A percentile compares a stretch with the other conserved stretches of the same genome.
phyloP scores from a whole-genome alignment of 225 moss, liverwort and hornwort species.

The Polytrichum formosum region DNA sequence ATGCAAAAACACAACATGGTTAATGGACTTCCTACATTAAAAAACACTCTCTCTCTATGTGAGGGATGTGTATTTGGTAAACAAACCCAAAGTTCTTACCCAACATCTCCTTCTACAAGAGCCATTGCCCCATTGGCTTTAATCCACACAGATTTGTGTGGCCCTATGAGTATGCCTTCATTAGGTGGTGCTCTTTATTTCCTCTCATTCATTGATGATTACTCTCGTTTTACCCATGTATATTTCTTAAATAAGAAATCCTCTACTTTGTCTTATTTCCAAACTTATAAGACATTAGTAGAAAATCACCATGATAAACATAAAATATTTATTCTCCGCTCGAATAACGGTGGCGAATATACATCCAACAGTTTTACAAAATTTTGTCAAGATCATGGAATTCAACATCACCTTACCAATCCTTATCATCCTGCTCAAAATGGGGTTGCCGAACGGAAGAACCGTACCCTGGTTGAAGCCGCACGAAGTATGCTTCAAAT shows the following conservation, averaged over 20 bases:
- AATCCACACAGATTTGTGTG: neutral
- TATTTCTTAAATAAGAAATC: no score
- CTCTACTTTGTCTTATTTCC: no score
- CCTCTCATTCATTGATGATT: no score
- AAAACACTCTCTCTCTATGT: slow-evolving; percentile 1
- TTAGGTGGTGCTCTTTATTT: neutral
- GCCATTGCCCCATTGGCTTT: neutral
- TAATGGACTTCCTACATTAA: neutral
- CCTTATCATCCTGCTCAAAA: neutral
- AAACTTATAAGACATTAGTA: no score
- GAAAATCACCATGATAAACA: neutral
- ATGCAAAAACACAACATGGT: no score
- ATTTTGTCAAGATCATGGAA: neutral
- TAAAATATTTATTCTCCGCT: neutral
- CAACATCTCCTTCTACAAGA: neutral
- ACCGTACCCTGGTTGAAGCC: neutral
- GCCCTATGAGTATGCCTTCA: neutral
- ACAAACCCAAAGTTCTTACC: neutral
- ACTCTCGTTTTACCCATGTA: no score
- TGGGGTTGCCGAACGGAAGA: neutral
- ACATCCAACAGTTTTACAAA: neutral
- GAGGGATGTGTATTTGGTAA: neutral
- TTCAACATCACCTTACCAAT: slow-evolving; percentile 8
- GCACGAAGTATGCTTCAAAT: neutral
- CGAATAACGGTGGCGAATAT: neutral